These are phyloP conservation scores for Leccinum incarnatum DNA, from an alignment of 768 basidiomycete genomes.

Conservation along the genomic window DNA sequence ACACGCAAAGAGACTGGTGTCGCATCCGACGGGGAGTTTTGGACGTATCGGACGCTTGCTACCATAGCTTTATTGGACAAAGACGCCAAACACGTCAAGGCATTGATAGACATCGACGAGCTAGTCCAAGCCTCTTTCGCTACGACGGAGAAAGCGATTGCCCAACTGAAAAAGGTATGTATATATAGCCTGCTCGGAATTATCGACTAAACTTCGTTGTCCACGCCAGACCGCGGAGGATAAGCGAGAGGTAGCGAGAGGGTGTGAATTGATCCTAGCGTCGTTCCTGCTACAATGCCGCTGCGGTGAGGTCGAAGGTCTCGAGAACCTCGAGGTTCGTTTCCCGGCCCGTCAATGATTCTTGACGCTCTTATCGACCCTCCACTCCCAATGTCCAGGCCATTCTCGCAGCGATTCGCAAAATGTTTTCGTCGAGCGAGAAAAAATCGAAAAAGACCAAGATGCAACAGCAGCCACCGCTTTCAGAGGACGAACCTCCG, in stretches of 20 bases:
- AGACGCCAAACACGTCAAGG: constrained; percentile 65
- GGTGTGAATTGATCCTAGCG: constrained; percentile 67
- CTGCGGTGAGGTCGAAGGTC: constrained; percentile 59
- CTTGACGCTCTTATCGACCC: background rate
- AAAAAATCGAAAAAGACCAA: constrained; percentile 43
- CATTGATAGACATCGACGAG: constrained; percentile 51
- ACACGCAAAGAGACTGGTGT: constrained; percentile 54
- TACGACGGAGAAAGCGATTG: constrained; percentile 43
- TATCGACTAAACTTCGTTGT: background rate
- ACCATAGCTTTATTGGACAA: constrained; percentile 56
- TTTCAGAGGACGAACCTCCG: constrained; percentile 37
- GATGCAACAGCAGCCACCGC: background rate
- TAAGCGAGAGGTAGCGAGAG: constrained; percentile 43
- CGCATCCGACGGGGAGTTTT: constrained; percentile 73
- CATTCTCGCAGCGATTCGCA: constrained; percentile 55
- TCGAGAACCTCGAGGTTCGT: constrained; percentile 62
- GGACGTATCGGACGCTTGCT: constrained; percentile 66
- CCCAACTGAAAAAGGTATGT: constrained; percentile 46
- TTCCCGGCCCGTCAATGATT: background rate
- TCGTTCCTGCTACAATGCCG: constrained; percentile 72
- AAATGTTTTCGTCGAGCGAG: constrained; percentile 44
- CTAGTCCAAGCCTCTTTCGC: constrained; percentile 47
- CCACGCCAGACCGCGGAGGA: constrained; percentile 11
- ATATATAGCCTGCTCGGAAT: background rate
- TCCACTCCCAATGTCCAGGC: constrained; percentile 39